Percentiles rank a stretch among this genome's conserved stretches.
phyloP scores from a whole-genome alignment of 2,329 filamentous ascomycete species.

The Keithomyces neogunnii region DNA sequence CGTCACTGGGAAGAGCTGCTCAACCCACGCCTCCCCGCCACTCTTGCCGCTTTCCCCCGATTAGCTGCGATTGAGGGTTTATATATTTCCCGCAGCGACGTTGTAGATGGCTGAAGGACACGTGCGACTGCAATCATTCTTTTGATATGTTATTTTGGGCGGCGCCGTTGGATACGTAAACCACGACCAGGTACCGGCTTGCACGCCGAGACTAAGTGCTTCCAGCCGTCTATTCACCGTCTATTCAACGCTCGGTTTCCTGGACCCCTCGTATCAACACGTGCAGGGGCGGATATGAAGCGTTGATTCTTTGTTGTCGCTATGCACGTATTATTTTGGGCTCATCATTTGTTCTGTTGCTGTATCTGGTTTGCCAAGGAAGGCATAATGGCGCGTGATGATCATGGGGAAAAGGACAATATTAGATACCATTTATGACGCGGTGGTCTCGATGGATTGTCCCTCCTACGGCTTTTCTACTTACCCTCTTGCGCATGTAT shows the following conservation, averaged over 20 bases:
- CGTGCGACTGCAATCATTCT: background rate
- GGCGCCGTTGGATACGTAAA: background rate
- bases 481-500: background rate
- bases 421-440: background rate
- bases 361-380: background rate
- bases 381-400: conserved; percentile 4
- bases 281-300: background rate
- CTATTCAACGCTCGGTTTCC: background rate
- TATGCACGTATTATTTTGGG: background rate
- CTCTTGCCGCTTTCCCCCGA: too few species aligned
- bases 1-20: background rate
- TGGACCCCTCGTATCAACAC: too few species aligned
- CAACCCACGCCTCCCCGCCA: too few species aligned
- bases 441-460: background rate
- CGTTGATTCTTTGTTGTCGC: background rate
- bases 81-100: too few species aligned
- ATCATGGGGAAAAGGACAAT: background rate
- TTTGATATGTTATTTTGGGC: background rate
- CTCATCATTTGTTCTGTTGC: background rate
- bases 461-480: background rate
- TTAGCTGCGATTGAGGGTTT: background rate
- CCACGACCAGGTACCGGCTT: background rate
- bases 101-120: background rate
- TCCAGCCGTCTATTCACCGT: background rate
- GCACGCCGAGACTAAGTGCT: background rate